Evolutionary conservation across 768 basidiomycete genomes (phyloP).

Genomic region (Panaeolus papilionaceus): DNA sequence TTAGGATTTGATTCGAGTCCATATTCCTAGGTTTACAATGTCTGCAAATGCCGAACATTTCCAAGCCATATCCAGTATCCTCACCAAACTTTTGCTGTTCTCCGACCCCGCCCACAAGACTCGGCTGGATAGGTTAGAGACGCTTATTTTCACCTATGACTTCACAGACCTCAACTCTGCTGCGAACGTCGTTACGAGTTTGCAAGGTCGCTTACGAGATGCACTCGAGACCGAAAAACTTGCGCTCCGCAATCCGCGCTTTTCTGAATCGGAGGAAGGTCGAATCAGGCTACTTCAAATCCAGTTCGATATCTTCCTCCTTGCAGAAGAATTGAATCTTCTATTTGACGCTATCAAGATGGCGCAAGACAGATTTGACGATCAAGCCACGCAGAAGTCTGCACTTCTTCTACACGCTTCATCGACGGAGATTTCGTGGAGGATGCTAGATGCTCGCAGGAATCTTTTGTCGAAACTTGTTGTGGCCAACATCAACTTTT

Average conservation of each 20-base stretch:
- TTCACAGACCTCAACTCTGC: slow-evolving; percentile 78
- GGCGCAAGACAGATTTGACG: slow-evolving; percentile 77
- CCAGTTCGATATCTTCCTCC: slow-evolving; percentile 72
- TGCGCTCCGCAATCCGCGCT: slow-evolving; percentile 44
- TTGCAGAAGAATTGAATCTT: slow-evolving; percentile 80
- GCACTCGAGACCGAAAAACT: slow-evolving; percentile 58
- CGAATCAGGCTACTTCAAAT: slow-evolving; percentile 67
- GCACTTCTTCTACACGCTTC: slow-evolving; percentile 82
- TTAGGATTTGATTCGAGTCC: slow-evolving; percentile 82
- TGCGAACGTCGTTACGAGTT: slow-evolving; percentile 69
- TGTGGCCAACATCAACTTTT: slow-evolving; percentile 78
- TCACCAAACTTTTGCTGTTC: slow-evolving; percentile 89
- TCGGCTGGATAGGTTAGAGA: slow-evolving; percentile 79
- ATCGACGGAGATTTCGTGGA: slow-evolving; percentile 90
- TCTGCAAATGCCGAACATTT: slow-evolving; percentile 85
- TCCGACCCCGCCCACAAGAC: slow-evolving; percentile 85
- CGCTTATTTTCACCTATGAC: slow-evolving; percentile 86
- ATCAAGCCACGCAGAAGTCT: slow-evolving; percentile 74
- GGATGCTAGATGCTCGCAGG: slow-evolving; percentile 78
- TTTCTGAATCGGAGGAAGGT: slow-evolving; percentile 49
- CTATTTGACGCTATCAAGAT: slow-evolving; percentile 88
- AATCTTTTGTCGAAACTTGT: slow-evolving; percentile 86
- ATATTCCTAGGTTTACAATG: slow-evolving; percentile 87
- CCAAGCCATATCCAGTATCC: slow-evolving; percentile 83
- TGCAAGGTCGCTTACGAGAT: slow-evolving; percentile 77